phyloP scores from a whole-genome alignment of 1,284 basidiomycete genomes.

The Rhodotorula sp. region DNA sequence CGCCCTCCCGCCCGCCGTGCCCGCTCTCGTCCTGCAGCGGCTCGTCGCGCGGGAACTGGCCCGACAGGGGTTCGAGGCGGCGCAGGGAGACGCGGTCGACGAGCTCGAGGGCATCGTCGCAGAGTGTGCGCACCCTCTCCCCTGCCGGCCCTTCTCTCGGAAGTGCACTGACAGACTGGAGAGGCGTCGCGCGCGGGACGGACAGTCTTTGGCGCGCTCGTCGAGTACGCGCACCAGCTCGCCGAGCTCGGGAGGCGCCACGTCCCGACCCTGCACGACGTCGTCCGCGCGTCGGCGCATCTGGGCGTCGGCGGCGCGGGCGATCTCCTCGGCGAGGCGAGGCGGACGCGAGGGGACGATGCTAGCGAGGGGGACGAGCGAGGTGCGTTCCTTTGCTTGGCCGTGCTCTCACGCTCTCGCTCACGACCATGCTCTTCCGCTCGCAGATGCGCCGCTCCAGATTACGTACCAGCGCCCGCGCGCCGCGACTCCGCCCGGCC shows the following conservation, averaged over 20 bases:
- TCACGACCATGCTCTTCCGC: too few relatives aligned
- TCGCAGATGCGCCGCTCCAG: background rate
- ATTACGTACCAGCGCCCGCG: constrained; percentile 15
- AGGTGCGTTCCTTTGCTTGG: background rate
- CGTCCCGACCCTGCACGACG: constrained; percentile 22
- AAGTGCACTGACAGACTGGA: too few relatives aligned
- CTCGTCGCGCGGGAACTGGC: constrained; percentile 5
- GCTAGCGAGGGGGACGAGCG: too few relatives aligned
- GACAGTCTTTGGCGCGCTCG: constrained; percentile 26
- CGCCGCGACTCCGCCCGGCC: background rate
- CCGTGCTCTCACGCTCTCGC: background rate
- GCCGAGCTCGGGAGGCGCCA: constrained; percentile 26
- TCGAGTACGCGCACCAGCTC: constrained; percentile 21
- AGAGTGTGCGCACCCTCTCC: constrained; percentile 9
- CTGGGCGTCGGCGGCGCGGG: constrained; percentile 19
- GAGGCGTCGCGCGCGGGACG: too few relatives aligned
- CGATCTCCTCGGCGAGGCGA: constrained; percentile 5
- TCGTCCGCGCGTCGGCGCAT: constrained; percentile 10
- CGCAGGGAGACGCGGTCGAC: constrained; percentile 17
- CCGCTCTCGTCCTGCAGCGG: constrained; percentile 14
- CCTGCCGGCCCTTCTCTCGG: background rate
- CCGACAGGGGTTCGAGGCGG: constrained; percentile 16
- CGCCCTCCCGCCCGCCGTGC: constrained; percentile 16
- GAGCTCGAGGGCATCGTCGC: constrained; percentile 29
- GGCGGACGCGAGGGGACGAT: too few relatives aligned